These are phyloP conservation scores for Phytophthora syringae DNA, from an alignment of 352 stramenopile species.

Conservation along the genomic window DNA sequence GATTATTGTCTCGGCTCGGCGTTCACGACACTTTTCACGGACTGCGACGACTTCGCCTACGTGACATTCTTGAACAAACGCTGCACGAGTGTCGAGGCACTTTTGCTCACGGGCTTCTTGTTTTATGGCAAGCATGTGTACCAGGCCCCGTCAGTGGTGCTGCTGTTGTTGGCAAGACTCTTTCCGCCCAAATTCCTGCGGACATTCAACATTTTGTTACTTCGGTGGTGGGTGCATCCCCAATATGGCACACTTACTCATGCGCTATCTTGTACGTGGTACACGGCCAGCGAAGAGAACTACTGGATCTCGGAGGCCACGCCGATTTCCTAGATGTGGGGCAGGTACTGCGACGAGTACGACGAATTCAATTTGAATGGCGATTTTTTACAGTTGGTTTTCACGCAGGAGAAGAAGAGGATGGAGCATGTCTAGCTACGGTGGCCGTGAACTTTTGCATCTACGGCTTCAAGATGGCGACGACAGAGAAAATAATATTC, in stretches of 20 bases:
- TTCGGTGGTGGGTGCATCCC: constrained; percentile 24
- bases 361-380: no score
- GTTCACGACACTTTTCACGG: constrained; percentile 23
- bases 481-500: no score
- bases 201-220: constrained; percentile 30
- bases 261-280: constrained; percentile 25
- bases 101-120: constrained; percentile 26
- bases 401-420: no score
- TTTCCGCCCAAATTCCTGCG: constrained; percentile 21
- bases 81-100: constrained; percentile 24
- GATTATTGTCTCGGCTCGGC: constrained; percentile 19
- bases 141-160: constrained; percentile 18
- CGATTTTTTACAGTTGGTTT: no score
- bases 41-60: constrained; percentile 31
- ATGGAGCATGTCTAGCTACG: no score
- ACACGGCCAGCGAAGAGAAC: constrained; percentile 24
- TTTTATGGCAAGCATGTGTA: constrained; percentile 22
- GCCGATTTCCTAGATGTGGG: constrained; percentile 19
- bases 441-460: no score
- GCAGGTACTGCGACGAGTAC: no score
- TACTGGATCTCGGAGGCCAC: constrained; percentile 22
- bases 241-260: constrained; percentile 5
- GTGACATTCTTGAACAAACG: constrained; percentile 22
- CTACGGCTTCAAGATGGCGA: no score
- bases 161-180: constrained; percentile 14